Base-by-base conservation (phyloP, 768 basidiomycete species). In the Mycena vulgaris region DNA sequence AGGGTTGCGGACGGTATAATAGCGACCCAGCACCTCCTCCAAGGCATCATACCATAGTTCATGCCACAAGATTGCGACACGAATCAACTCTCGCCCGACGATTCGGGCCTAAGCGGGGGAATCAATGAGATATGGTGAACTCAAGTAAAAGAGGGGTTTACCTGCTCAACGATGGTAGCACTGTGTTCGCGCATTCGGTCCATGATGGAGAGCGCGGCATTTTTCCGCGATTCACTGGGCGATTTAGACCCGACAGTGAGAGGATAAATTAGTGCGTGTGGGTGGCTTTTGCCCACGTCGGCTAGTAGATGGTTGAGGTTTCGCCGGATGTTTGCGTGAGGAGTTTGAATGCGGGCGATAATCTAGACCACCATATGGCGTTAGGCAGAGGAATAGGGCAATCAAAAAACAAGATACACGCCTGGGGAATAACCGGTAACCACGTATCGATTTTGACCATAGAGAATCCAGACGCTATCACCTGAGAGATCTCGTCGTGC, bases 51-150 rank as follows among this genome's bases (percentile, higher is more conserved):
- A 96, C 98, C 98, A 99, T 74, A 97, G 84, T 79, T 99, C 98
- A 74, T 99, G 97, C 98, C 98, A 99, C 10, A 99, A 83, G 68
- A 99, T 99, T 10, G 98, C 97, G 5, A 99, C 95, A n/a, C 98
- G 92, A 67, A 99, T 98, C 48, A 99, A 87, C 78, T 99, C 98
- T 30, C 94, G 92, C 77, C 95, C 95, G 79, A 99, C 95, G 37
- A 98, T 79, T 39, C 92, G 83, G 8, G 96, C 97, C 90, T 96
- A 69, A n/a, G 62, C 45, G n/a, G 13, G 0, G 27, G 21, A 27
- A 42, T 66, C 11, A 71, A 42, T 17, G 55, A 28, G 65, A 35
- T 48, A 51, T 72, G 53, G 70, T 16, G 28, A 30, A 25, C 25
- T 19, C 31, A 27, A 63, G 42, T 10, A 45, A 23, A 3, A 25